Conservation (phyloP, 129 eudicot genomes). For the Deinandra increscens region DNA sequence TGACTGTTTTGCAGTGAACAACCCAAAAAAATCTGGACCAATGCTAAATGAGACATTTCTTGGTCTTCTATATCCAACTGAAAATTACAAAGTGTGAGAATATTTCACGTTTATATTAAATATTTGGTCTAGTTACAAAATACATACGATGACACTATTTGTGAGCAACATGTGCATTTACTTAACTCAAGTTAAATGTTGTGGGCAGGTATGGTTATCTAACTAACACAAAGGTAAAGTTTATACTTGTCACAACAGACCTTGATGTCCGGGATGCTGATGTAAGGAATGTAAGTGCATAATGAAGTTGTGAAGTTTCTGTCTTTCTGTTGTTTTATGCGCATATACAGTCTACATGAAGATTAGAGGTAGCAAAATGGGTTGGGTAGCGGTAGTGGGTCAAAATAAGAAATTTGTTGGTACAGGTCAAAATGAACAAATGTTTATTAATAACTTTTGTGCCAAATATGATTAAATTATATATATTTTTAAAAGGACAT, state of each 20-base stretch:
- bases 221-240: constrained; percentile 97
- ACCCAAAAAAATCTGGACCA: constrained; percentile 95
- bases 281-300: constrained; percentile 81
- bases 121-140: neutral
- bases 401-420: neutral
- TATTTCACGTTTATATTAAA: constrained; percentile 9
- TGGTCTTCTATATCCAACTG: constrained; percentile 93
- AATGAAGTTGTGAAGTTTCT: constrained; percentile 1
- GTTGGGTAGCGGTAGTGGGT: neutral
- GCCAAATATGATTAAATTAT: neutral
- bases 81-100: constrained; percentile 92
- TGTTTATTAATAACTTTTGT: neutral
- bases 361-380: constrained; percentile 3
- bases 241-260: constrained; percentile 94
- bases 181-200: constrained; percentile 27
- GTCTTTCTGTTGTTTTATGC: neutral
- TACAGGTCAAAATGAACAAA: neutral
- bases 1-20: constrained; percentile 65
- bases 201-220: constrained; percentile 86
- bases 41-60: constrained; percentile 95
- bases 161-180: neutral
- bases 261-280: constrained; percentile 91
- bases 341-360: neutral
- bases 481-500: neutral
- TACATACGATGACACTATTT: constrained; percentile 21